Base-by-base conservation (phyloP, 2,329 filamentous ascomycete genomes). In the Pseudogymnoascus sp. region DNA sequence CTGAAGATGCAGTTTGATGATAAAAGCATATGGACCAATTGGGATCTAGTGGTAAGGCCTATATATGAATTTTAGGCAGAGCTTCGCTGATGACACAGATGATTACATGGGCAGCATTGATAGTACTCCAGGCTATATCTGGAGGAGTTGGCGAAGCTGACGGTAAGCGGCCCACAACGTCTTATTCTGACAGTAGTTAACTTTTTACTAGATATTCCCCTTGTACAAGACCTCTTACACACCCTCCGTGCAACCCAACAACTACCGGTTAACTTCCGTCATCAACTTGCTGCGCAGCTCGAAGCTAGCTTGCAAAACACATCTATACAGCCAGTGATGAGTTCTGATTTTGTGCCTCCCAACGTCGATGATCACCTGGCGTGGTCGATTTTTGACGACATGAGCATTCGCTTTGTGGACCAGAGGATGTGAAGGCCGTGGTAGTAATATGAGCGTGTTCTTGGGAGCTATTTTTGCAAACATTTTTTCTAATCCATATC, bases 31-130 rank as follows among this genome's bases (percentile, higher is more conserved):
- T 78, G 77, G 77, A 73, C 76, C 3, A 78, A 78, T 50, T 79
- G 75, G 73, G 77, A 78, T 44, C 68, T 78, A 0, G 73, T 78
- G 38, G 68, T 68, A 65, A 42, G 66, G 15, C 15, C 13, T 19
- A 17, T 61, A 1, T 4, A 57, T 33, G 19, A 13, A 13, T 15
- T 26, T 36, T 50, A 4, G 4, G 44, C 31, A 7, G 33, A 47
- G 13, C 5, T 47, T 31, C 15, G 40, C 44, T 31, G 13, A 38
- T 15, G 9, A 36, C n/a, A 6, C 21, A 69, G 19, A 76, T 79
- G 67, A 79, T 79, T 61, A 78, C 77, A 0, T 78, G 76, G 77
- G 77, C 77, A 5, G 76, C 77, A 1, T 67, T 78, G 8, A 76
- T 78, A n/a, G 76, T 78, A 1, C 67, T 79, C 1, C 76, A 78